Evolutionary conservation across 352 stramenopile genomes (phyloP).

Genomic region (Globisporangium polare): DNA sequence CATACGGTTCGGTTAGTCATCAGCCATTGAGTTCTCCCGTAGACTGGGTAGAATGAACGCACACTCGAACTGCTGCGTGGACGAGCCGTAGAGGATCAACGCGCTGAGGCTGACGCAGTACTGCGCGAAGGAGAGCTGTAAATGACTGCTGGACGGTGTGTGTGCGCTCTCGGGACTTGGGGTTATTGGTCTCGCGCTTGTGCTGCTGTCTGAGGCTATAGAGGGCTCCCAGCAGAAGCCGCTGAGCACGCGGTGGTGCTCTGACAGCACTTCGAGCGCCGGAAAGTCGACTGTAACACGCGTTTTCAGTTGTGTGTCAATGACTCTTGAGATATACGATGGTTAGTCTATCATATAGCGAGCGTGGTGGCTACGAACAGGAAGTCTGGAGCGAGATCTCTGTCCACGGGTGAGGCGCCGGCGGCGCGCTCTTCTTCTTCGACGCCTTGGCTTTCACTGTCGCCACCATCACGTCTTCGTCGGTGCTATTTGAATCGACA

Average conservation of each 20-base stretch:
- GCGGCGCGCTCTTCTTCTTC: conserved; percentile 20
- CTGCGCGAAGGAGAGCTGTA: conserved; percentile 40
- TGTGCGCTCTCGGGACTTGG: not conserved
- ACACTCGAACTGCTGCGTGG: conserved; percentile 60
- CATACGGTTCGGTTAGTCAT: not conserved
- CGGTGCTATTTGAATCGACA: too few species aligned
- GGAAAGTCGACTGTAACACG: conserved; percentile 37
- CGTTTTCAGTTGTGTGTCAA: too few species aligned
- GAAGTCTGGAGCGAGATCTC: conserved; percentile 31
- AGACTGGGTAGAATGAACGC: too few species aligned
- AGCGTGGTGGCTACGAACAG: too few species aligned
- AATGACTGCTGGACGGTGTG: not conserved
- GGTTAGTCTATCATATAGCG: too few species aligned
- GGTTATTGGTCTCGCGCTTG: not conserved
- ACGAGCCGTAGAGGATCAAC: conserved; percentile 37
- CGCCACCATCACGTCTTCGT: not conserved
- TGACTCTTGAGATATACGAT: too few species aligned
- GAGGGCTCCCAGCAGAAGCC: conserved; percentile 33
- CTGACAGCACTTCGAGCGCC: conserved; percentile 33
- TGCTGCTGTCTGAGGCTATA: not conserved
- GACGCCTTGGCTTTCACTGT: conserved; percentile 21
- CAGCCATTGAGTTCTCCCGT: too few species aligned
- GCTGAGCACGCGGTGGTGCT: conserved; percentile 39
- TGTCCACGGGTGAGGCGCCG: conserved; percentile 22
- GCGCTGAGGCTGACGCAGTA: conserved; percentile 44